These are phyloP conservation scores for Hysterium pulicare DNA, from an alignment of 2,329 filamentous ascomycete genomes.

Conservation along the genomic window DNA sequence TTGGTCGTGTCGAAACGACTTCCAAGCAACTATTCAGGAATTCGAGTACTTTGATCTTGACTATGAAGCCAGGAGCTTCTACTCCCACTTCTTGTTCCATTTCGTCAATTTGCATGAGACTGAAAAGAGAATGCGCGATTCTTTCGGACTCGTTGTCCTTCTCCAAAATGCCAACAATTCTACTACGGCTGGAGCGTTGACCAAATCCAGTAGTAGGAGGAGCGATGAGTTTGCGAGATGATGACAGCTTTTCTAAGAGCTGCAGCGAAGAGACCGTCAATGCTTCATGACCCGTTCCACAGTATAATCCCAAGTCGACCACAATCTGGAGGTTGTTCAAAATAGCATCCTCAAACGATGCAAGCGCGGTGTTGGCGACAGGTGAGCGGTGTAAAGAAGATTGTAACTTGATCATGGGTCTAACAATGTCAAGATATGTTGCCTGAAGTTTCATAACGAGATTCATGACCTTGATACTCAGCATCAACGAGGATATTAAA, in stretches of 20 bases:
- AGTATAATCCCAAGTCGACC: slow-evolving; percentile 80
- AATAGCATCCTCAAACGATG: slow-evolving; percentile 90
- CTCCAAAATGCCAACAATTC: slow-evolving; percentile 84
- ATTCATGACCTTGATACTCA: slow-evolving; percentile 79
- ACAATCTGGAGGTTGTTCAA: slow-evolving; percentile 76
- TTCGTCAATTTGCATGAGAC: slow-evolving; percentile 61
- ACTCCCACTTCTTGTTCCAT: slow-evolving; percentile 72
- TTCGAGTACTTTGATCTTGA: slow-evolving; percentile 80
- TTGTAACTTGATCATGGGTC: slow-evolving; percentile 70
- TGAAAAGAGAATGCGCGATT: slow-evolving; percentile 70
- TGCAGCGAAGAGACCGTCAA: slow-evolving; percentile 77
- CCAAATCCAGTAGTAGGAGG: slow-evolving; percentile 62
- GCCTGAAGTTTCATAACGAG: slow-evolving; percentile 81
- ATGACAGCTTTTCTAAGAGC: slow-evolving; percentile 80
- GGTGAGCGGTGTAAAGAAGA: slow-evolving; percentile 56
- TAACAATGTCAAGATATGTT: slow-evolving; percentile 86
- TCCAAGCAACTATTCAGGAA: slow-evolving; percentile 79
- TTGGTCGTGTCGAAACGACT: slow-evolving; percentile 72
- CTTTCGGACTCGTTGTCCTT: slow-evolving; percentile 74
- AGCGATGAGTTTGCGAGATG: slow-evolving; percentile 75
- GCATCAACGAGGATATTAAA: slow-evolving; percentile 72
- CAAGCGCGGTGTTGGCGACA: slow-evolving; percentile 71
- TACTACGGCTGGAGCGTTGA: slow-evolving; percentile 67
- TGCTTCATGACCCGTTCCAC: slow-evolving; percentile 76
- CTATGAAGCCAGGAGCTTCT: slow-evolving; percentile 69